Conservation (phyloP, 768 basidiomycete genomes). For the Scleroderma bovista region DNA sequence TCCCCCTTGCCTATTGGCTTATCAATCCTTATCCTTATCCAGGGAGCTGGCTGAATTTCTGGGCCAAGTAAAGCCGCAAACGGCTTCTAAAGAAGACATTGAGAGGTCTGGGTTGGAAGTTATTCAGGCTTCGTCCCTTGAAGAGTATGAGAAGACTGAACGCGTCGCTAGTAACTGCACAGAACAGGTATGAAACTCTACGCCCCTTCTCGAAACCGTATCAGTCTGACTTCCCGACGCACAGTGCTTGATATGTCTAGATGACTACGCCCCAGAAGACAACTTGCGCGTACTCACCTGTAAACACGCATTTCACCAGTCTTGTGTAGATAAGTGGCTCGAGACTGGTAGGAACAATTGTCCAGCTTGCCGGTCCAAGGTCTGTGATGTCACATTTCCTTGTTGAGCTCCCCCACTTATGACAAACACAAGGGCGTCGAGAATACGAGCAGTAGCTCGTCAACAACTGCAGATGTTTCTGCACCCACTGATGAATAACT, state of each 20-base stretch:
- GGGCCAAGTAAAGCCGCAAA: constrained; percentile 78
- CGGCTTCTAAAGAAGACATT: constrained; percentile 79
- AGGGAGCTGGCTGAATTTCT: constrained; percentile 82
- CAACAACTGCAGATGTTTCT: not conserved
- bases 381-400: constrained; percentile 23
- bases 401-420: not conserved
- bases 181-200: constrained; percentile 56
- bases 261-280: constrained; percentile 76
- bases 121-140: constrained; percentile 49
- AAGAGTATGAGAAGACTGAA: constrained; percentile 52
- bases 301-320: constrained; percentile 85
- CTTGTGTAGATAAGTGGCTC: constrained; percentile 87
- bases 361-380: constrained; percentile 82
- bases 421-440: constrained; percentile 18
- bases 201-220: not conserved
- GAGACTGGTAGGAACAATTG: constrained; percentile 84
- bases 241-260: constrained; percentile 81
- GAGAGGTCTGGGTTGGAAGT: constrained; percentile 77
- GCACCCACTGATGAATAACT: constrained; percentile 2
- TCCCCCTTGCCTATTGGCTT: not conserved
- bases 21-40: constrained; percentile 1
- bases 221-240: constrained; percentile 2
- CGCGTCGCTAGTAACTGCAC: constrained; percentile 71
- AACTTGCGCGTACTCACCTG: constrained; percentile 78
- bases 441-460: constrained; percentile 10